Evolutionary conservation across 768 basidiomycete genomes (phyloP).

Genomic region (Boletus edulis): DNA sequence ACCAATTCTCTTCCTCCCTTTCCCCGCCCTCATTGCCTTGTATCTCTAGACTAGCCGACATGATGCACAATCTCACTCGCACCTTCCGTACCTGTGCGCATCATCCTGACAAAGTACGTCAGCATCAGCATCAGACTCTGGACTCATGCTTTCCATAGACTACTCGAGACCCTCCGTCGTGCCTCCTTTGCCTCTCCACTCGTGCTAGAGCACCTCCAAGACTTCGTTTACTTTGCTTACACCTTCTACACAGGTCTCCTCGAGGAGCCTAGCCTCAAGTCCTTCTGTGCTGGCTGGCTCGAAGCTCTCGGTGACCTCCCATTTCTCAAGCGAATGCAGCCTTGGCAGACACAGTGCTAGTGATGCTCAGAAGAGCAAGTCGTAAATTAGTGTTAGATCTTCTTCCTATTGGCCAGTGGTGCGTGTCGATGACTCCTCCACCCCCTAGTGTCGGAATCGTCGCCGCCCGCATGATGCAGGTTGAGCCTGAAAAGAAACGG

Average conservation of each 20-base stretch:
- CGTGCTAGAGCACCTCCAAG: conserved; percentile 89
- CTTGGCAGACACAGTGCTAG: conserved; percentile 21
- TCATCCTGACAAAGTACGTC: conserved; percentile 92
- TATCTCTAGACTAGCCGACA: conserved; percentile 76
- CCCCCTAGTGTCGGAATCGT: conserved; percentile 79
- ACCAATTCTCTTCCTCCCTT: conserved; percentile 25
- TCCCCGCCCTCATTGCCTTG: neutral
- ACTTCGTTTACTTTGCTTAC: conserved; percentile 92
- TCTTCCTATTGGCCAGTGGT: conserved; percentile 50
- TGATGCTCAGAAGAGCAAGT: conserved; percentile 37
- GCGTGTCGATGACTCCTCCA: conserved; percentile 63
- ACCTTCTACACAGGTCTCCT: too few relatives aligned
- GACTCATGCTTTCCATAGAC: conserved; percentile 86
- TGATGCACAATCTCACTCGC: conserved; percentile 85
- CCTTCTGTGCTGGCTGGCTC: conserved; percentile 84
- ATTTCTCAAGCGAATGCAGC: conserved; percentile 44
- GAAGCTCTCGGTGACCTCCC: conserved; percentile 93
- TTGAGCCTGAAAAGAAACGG: conserved; percentile 88
- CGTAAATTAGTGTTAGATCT: conserved; percentile 21
- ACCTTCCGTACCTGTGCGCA: conserved; percentile 84
- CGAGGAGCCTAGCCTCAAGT: conserved; percentile 70
- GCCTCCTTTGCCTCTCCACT: conserved; percentile 60
- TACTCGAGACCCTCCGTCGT: conserved; percentile 87
- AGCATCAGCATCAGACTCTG: conserved; percentile 92
- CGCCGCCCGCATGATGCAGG: conserved; percentile 76